These are phyloP conservation scores for Sporisorium exsertum DNA, from an alignment of 1,284 basidiomycete genomes.

Conservation along the genomic window DNA sequence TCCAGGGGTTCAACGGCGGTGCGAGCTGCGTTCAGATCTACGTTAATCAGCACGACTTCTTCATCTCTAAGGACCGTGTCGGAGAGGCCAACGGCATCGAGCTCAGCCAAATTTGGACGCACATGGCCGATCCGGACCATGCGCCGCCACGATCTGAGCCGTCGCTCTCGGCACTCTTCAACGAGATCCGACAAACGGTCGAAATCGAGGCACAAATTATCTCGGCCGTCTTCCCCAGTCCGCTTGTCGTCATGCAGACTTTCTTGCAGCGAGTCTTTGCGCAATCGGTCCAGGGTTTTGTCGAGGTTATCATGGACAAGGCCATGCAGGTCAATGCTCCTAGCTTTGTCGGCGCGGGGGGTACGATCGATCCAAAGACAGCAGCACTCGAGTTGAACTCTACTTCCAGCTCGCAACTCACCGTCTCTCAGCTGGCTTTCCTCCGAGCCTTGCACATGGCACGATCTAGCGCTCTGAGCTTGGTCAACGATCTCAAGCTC, in stretches of 20 bases:
- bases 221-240: conserved; percentile 97
- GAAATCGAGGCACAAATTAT: conserved; percentile 97
- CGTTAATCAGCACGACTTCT: conserved; percentile 93
- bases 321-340: conserved; percentile 55
- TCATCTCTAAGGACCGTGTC: conserved; percentile 75
- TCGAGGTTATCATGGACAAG: conserved; percentile 67
- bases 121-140: conserved; percentile 75
- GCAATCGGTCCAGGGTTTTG: conserved; percentile 76
- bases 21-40: conserved; percentile 97
- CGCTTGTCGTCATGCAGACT: conserved; percentile 97
- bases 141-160: conserved; percentile 83
- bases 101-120: conserved; percentile 80
- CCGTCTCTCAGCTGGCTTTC: conserved; percentile 76
- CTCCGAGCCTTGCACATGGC: conserved; percentile 90
- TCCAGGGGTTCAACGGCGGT: conserved; percentile 98
- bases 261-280: conserved; percentile 98
- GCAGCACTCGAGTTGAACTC: conserved; percentile 33
- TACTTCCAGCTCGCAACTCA: conserved; percentile 12
- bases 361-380: conserved; percentile 35
- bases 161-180: conserved; percentile 83
- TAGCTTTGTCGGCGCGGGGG: conserved; percentile 35
- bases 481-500: conserved; percentile 91
- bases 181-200: conserved; percentile 89
- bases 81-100: conserved; percentile 75
- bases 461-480: conserved; percentile 80